phyloP scores from a whole-genome alignment of 768 basidiomycete genomes.

The Zangia roseola region DNA sequence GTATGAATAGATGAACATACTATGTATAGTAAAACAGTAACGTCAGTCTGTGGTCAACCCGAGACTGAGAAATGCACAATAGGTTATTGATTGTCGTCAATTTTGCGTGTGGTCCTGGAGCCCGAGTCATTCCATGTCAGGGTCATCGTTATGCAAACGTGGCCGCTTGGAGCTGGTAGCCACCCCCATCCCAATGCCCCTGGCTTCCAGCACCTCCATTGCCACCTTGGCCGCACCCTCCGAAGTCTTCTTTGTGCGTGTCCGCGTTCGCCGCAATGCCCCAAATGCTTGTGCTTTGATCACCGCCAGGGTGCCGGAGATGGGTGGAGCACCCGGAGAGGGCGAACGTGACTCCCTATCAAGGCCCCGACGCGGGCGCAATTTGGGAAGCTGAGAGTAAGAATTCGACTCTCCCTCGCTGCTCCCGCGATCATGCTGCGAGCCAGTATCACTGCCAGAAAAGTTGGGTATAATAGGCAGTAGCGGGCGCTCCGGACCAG shows the following conservation, averaged over 20 bases:
- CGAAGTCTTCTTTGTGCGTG: conserved; percentile 67
- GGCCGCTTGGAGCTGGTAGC: conserved; percentile 38
- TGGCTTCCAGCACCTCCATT: conserved; percentile 77
- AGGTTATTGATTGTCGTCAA: conserved; percentile 27
- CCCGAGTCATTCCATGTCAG: conserved; percentile 35
- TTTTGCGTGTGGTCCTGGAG: conserved; percentile 14
- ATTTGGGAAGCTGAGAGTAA: conserved; percentile 40
- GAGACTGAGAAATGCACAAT: conserved; percentile 26
- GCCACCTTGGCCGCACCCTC: conserved; percentile 74
- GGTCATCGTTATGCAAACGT: conserved; percentile 54
- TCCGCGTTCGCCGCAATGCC: conserved; percentile 74
- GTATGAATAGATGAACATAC: conserved; percentile 34
- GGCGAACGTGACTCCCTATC: conserved; percentile 48
- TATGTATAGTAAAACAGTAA: conserved; percentile 33
- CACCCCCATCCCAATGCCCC: conserved; percentile 63
- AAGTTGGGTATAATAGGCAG: conserved; percentile 49
- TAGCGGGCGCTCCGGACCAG: conserved; percentile 47
- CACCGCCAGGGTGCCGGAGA: conserved; percentile 83
- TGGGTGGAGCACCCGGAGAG: conserved; percentile 44
- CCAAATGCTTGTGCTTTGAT: conserved; percentile 92
- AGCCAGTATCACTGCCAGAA: conserved; percentile 49
- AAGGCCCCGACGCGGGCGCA: conserved; percentile 48
- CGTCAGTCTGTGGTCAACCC: conserved; percentile 24
- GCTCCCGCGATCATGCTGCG: conserved; percentile 52
- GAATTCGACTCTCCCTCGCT: conserved; percentile 53